These are phyloP conservation scores for Tolypocladium ophioglossoides DNA, from an alignment of 2,329 filamentous ascomycete genomes.

Conservation along the genomic window DNA sequence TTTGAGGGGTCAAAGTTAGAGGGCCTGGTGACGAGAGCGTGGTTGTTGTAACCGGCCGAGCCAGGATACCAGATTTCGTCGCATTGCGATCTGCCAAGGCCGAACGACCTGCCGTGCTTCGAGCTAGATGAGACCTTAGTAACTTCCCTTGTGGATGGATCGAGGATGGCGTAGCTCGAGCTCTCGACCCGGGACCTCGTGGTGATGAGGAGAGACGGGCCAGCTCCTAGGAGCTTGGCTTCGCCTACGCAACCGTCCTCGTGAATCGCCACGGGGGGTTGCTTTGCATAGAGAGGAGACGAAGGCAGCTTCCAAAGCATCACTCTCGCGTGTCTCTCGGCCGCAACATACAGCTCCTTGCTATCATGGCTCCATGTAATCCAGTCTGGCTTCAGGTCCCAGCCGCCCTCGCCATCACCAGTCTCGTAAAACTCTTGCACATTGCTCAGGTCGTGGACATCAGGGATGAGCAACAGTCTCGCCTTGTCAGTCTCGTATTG, in stretches of 20 bases:
- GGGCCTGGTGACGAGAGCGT: conserved; percentile 56
- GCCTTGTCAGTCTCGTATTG: conserved; percentile 72
- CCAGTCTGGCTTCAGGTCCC: conserved; percentile 48
- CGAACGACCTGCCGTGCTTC: conserved; percentile 54
- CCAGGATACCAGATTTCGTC: conserved; percentile 61
- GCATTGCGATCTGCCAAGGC: conserved; percentile 52
- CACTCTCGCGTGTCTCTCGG: conserved; percentile 56
- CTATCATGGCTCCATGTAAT: conserved; percentile 49
- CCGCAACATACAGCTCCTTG: conserved; percentile 58
- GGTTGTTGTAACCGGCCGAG: conserved; percentile 52
- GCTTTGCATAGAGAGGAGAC: conserved; percentile 34
- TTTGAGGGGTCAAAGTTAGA: conserved; percentile 56
- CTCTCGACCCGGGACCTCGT: conserved; percentile 63
- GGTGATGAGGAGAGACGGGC: conserved; percentile 48
- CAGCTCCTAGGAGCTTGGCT: conserved; percentile 39
- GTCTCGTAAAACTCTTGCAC: conserved; percentile 54
- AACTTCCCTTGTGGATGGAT: conserved; percentile 27
- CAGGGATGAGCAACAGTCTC: conserved; percentile 52
- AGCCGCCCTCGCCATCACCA: conserved; percentile 50
- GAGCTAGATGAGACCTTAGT: conserved; percentile 51
- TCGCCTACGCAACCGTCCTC: conserved; percentile 43
- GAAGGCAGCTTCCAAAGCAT: conserved; percentile 53
- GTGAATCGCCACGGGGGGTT: conserved; percentile 39
- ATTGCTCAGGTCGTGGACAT: conserved; percentile 45
- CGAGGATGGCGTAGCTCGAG: conserved; percentile 54